Evolutionary conservation across 495 filamentous ascomycete genomes (phyloP), one percentile per base, ranked within the genome.

Genomic region (Trichoderma virens): DNA sequence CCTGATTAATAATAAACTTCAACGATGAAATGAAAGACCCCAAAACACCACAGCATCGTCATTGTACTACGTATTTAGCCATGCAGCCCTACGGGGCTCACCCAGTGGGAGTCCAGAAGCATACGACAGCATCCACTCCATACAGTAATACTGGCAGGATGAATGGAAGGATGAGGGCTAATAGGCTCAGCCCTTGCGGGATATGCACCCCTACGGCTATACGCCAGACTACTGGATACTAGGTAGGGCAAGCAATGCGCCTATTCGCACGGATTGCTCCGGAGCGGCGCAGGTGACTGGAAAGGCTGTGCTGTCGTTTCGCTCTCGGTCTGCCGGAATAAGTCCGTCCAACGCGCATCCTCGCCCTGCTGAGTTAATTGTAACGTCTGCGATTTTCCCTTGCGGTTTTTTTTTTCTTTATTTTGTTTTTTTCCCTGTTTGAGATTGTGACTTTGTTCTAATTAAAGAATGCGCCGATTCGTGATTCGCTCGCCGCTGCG

Each of bases 61-160:
- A 41, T 7, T 25, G 45, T 25, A n/a, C 45, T 7, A n/a, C 45
- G 51, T 30, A 16, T 7, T 11, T 35, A 11, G 8, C 16, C 23
- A 20, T 56, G 51, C 51, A 56, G 51, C 51, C 51, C 51, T 56
- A 56, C 51, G 51, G 51, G 20, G 9, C 51, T 56, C 25, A 56
- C 25, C 25, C 51, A 3, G 51, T 9, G 25, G n/a, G 51, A 27
- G 28, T 56, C 8, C 51, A 56, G 51, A 28, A 9, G 27, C 43
- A 20, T n/a, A 47, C 1, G 18, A 47, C 18, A n/a, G n/a, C 5
- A 47, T 20, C 5, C 41, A 45, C 18, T 5, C 1, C 14, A 16
- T n/a, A 18, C 14, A 18, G 25, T 27, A 13, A 5, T 1, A 56
- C 14, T n/a, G 18, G n/a, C n/a, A 41, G 43, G 43, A 20, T 23